phyloP scores from a whole-genome alignment of 768 basidiomycete genomes.

The Coprinopsis marcescibilis region DNA sequence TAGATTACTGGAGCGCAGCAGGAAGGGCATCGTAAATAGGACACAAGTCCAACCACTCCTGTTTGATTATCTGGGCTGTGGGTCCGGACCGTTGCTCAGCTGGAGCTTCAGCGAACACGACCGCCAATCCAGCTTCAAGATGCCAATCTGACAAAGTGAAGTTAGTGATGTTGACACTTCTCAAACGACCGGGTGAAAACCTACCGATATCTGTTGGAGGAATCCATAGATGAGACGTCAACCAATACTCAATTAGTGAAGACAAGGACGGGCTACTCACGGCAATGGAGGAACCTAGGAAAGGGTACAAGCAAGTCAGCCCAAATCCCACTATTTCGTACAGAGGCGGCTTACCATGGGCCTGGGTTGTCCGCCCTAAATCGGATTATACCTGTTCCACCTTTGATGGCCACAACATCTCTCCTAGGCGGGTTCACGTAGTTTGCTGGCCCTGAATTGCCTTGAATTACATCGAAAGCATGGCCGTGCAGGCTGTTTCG shows the following conservation, averaged over 20 bases:
- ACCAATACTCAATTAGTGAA: not conserved
- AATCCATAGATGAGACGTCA: no score
- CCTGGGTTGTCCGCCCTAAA: constrained; percentile 22
- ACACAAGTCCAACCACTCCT: constrained; percentile 15
- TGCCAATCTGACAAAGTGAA: constrained; percentile 24
- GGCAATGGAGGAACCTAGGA: constrained; percentile 23
- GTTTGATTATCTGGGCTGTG: constrained; percentile 21
- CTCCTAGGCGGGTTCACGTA: constrained; percentile 14
- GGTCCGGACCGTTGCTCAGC: constrained; percentile 20
- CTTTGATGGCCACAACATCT: constrained; percentile 14
- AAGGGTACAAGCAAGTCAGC: not conserved
- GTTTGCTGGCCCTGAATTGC: constrained; percentile 2
- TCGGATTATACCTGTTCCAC: constrained; percentile 15
- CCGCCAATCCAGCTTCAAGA: constrained; percentile 33
- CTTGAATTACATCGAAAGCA: constrained; percentile 12
- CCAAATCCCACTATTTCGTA: not conserved
- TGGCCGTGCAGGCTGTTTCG: constrained; percentile 12
- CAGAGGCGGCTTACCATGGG: constrained; percentile 18
- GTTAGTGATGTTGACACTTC: not conserved
- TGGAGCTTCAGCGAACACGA: constrained; percentile 33
- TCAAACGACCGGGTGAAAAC: not conserved
- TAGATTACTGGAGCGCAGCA: constrained; percentile 16
- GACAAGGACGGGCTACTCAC: not conserved
- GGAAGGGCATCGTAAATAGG: constrained; percentile 15
- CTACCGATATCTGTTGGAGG: constrained; percentile 6